These are phyloP conservation scores for Moniliella sp. DNA, from an alignment of 1,284 basidiomycete species.

Conservation along the genomic window DNA sequence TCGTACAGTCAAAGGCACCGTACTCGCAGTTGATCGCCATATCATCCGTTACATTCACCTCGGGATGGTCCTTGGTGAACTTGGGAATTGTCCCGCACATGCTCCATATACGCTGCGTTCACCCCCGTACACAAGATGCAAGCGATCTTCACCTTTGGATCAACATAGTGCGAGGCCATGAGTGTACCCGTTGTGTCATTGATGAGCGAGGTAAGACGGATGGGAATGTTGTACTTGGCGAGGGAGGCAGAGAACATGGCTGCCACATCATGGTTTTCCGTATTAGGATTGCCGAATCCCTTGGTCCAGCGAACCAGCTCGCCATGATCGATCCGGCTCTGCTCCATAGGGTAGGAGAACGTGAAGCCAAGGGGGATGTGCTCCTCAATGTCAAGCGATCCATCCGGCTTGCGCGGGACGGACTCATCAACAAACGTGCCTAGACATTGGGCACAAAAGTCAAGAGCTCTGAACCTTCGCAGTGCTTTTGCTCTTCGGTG, in stretches of 20 bases:
- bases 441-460: constrained; percentile 87
- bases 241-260: constrained; percentile 72
- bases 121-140: constrained; percentile 96
- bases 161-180: constrained; percentile 61
- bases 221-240: too few relatives aligned
- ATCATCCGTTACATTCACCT: constrained; percentile 46
- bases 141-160: constrained; percentile 46
- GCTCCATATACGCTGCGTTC: constrained; percentile 69
- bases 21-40: constrained; percentile 95
- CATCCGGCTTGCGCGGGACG: too few relatives aligned
- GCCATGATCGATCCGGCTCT: constrained; percentile 81
- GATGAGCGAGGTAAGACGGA: too few relatives aligned
- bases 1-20: constrained; percentile 95
- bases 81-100: constrained; percentile 55
- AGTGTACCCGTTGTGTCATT: constrained; percentile 95
- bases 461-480: constrained; percentile 85
- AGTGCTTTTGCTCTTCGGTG: constrained; percentile 91
- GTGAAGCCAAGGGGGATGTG: constrained; percentile 76
- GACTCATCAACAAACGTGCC: constrained; percentile 54
- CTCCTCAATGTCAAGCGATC: too few relatives aligned
- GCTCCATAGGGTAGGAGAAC: constrained; percentile 42
- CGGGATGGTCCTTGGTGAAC: constrained; percentile 52
- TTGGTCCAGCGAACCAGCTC: constrained; percentile 93
- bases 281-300: constrained; percentile 76
- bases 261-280: constrained; percentile 76